Base-by-base conservation (phyloP, 768 basidiomycete species). In the Lentinula sp. region DNA sequence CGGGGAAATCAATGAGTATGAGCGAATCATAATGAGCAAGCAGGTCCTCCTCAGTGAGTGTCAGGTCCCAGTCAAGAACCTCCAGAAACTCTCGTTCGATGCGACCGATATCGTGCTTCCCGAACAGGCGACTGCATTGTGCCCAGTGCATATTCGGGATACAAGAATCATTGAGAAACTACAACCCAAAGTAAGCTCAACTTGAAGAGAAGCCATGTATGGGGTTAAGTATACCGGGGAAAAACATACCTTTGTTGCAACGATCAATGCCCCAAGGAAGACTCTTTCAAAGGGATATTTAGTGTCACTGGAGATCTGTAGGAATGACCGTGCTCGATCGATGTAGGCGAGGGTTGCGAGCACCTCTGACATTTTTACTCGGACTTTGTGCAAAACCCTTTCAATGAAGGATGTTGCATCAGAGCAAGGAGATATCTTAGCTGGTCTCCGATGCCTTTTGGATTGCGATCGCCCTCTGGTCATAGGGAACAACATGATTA, bases 141-240 rank as follows among this genome's bases (percentile, higher is more conserved):
- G 89, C 87, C 92, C 92, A 94, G 72, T 94, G 91, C 54, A 90
- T 80, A 74, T 94, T 94, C 80, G 93, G 93, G 12, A 93, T 81
- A 28, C 90, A 91, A 13, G 89, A 92, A 71, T 95, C 93, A 71
- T 95, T 93, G 43, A 90, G 77, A 69, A 93, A 94, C 85, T 91
- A 39, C 66, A 50, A 56, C 57, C 62, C 35, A 51, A 4, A 39
- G 15, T 50, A 35, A 36, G 49, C 20, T 37, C 16, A 3, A 28
- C 3, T 28, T 28, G 28, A 28, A 28, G 28, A 28, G 28, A 28
- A 28, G 28, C 28, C 28, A 28, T 28, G 28, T 3, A 28, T 28
- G 28, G 28, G 28, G 8, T 18, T 18, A 4, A 53, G 28, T 35
- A 8, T 48, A 43, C 59, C 39, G 28, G 35, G 52, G 18, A 60